A percentile compares a stretch with the other conserved stretches of the same genome.
phyloP scores from a whole-genome alignment of 2,329 filamentous ascomycete species.

The Ophiostoma triangulosporum region DNA sequence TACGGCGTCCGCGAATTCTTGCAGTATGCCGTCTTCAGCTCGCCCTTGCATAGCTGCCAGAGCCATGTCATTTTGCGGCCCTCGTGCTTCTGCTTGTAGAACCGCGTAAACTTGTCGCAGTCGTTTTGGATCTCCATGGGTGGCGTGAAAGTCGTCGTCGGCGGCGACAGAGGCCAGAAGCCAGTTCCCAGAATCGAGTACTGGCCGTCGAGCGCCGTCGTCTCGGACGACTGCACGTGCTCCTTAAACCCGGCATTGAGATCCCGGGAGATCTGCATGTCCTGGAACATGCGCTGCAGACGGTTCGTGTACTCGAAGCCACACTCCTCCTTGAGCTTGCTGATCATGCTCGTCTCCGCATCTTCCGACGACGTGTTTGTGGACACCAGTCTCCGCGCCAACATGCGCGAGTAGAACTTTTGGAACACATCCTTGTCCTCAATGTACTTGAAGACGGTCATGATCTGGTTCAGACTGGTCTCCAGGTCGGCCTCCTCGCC shows the following conservation, averaged over 20 bases:
- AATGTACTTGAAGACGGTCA: constrained; percentile 99
- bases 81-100: constrained; percentile 93
- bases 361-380: constrained; percentile 84
- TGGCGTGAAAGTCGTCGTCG: constrained; percentile 77
- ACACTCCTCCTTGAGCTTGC: constrained; percentile 95
- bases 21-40: constrained; percentile 87
- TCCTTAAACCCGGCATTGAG: constrained; percentile 82
- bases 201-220: constrained; percentile 67
- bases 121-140: constrained; percentile 75
- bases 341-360: constrained; percentile 98
- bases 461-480: constrained; percentile 76
- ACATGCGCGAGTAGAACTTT: constrained; percentile 96
- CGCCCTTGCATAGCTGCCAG: constrained; percentile 96
- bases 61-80: constrained; percentile 95
- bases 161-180: constrained; percentile 88
- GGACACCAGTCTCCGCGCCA: constrained; percentile 85
- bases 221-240: constrained; percentile 50
- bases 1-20: constrained; percentile 82
- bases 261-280: constrained; percentile 98
- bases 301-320: constrained; percentile 99
- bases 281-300: constrained; percentile 98
- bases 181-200: constrained; percentile 92
- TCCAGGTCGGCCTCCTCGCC: constrained; percentile 92
- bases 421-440: constrained; percentile 99
- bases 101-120: constrained; percentile 76